Evolutionary conservation across 2,329 filamentous ascomycete genomes (phyloP).

Genomic region (Cercospora zeae-maydis): DNA sequence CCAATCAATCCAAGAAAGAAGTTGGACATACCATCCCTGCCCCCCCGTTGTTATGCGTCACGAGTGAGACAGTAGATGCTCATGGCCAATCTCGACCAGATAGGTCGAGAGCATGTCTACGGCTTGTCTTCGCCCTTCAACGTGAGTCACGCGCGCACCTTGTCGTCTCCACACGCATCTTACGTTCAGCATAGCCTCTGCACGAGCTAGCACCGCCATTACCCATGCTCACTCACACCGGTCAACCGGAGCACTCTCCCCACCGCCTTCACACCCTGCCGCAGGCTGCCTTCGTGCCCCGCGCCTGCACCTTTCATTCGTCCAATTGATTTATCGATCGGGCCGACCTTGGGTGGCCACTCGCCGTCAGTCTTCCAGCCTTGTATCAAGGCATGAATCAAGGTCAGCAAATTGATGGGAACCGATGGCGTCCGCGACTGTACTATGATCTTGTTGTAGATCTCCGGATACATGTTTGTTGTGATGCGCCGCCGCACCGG

Average conservation of each 20-base stretch:
- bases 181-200: neutral
- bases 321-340: constrained; percentile 46
- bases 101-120: neutral
- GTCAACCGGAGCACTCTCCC: constrained; percentile 42
- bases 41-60: neutral
- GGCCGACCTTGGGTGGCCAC: constrained; percentile 70
- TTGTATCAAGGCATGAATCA: constrained; percentile 74
- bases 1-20: too few relatives aligned
- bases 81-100: neutral
- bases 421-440: constrained; percentile 77
- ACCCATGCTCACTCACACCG: constrained; percentile 14
- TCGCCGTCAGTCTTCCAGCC: constrained; percentile 93
- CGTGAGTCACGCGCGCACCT: neutral
- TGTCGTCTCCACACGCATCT: neutral
- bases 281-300: constrained; percentile 30
- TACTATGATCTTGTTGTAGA: constrained; percentile 85
- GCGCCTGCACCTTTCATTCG: constrained; percentile 35
- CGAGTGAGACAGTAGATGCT: neutral
- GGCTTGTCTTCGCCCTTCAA: neutral
- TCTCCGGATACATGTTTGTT: constrained; percentile 68
- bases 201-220: neutral
- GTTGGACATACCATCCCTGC: too few relatives aligned
- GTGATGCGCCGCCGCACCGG: constrained; percentile 74
- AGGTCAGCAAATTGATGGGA: constrained; percentile 80
- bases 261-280: constrained; percentile 45